Conservation (phyloP, 73 alveolate species). For the Tetrahymena malaccensis region DNA sequence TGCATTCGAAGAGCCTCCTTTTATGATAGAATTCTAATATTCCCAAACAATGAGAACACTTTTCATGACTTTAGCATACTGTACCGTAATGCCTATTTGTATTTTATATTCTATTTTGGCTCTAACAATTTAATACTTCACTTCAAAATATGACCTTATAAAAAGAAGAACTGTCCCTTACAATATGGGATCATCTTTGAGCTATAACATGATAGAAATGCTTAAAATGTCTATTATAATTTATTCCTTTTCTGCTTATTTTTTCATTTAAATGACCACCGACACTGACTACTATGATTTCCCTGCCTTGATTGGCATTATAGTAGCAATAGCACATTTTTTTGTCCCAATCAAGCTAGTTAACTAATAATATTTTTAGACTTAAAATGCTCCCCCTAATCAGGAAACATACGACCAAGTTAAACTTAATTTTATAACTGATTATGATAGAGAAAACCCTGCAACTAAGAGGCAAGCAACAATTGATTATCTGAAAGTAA, state of each 20-base stretch:
- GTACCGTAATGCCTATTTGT: neutral
- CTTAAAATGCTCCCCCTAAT: neutral
- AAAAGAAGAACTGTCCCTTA: neutral
- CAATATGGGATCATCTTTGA: neutral
- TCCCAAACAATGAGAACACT: neutral
- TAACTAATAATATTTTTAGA: neutral
- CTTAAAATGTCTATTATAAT: neutral
- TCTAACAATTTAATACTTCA: neutral
- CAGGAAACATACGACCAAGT: constrained; percentile 15
- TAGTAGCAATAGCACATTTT: neutral
- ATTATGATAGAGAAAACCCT: constrained; percentile 58
- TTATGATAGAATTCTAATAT: neutral
- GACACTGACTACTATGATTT: neutral
- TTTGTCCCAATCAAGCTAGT: constrained; percentile 35
- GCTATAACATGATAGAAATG: neutral
- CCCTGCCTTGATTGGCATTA: neutral
- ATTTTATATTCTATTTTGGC: neutral
- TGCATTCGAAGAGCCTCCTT: neutral
- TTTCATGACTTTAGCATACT: neutral
- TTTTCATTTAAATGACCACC: neutral
- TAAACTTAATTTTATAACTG: constrained; percentile 23
- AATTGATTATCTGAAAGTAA: neutral
- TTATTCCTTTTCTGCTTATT: neutral
- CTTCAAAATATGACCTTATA: neutral
- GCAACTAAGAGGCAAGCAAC: constrained; percentile 31